Evolutionary conservation across 2,329 filamentous ascomycete genomes (phyloP).

Genomic region (Botryotinia convoluta): DNA sequence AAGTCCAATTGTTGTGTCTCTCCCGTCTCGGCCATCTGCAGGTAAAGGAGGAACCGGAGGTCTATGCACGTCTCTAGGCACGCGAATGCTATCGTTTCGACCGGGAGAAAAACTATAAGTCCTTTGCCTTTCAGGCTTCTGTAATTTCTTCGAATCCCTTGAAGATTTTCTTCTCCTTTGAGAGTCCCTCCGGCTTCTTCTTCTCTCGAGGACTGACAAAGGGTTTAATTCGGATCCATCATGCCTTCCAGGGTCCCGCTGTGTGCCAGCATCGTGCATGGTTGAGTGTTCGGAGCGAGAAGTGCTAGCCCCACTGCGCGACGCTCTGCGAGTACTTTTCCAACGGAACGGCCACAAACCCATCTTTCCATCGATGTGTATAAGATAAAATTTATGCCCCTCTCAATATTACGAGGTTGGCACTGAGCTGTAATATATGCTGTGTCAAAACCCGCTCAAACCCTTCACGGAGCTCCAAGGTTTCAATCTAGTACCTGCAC

Average conservation of each 20-base stretch:
- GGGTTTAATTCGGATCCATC: constrained; percentile 37
- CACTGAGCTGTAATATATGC: constrained; percentile 2
- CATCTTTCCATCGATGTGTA: constrained; percentile 50
- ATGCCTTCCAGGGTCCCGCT: constrained; percentile 34
- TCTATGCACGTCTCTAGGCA: constrained; percentile 36
- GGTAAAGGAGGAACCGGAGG: constrained; percentile 36
- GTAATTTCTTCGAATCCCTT: constrained; percentile 40
- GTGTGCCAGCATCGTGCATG: constrained; percentile 39
- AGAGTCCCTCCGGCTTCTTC: constrained; percentile 39
- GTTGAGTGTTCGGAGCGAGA: constrained; percentile 52
- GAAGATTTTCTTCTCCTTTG: constrained; percentile 34
- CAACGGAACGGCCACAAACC: constrained; percentile 81
- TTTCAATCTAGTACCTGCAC: constrained; percentile 17
- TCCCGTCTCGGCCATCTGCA: constrained; percentile 29
- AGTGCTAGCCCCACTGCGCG: constrained; percentile 52
- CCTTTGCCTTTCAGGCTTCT: constrained; percentile 49
- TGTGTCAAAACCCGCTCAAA: not conserved
- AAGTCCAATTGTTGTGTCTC: constrained; percentile 25
- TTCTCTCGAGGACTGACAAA: constrained; percentile 34
- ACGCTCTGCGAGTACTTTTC: constrained; percentile 64
- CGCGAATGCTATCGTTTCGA: constrained; percentile 52
- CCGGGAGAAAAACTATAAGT: constrained; percentile 63
- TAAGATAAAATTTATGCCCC: constrained; percentile 20
- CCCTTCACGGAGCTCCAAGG: not conserved
- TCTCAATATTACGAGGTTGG: constrained; percentile 16